phyloP scores from a whole-genome alignment of 257 asterid genomes.

The Penstemon newberryi region DNA sequence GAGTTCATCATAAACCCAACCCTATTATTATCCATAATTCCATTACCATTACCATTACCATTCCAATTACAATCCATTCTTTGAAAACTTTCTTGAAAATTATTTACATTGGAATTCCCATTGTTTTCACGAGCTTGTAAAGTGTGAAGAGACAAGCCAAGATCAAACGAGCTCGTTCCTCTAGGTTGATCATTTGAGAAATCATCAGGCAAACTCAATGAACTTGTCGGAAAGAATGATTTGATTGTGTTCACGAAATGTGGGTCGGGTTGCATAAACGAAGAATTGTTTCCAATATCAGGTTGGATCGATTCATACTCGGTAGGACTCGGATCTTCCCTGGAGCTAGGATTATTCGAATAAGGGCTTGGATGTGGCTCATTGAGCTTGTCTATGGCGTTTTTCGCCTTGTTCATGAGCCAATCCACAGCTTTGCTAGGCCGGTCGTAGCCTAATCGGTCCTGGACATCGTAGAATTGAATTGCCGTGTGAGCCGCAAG shows the following conservation, averaged over 20 bases:
- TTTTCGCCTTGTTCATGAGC: conserved; percentile 55
- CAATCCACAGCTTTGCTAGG: conserved; percentile 71
- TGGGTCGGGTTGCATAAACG: conserved; percentile 23
- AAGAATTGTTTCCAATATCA: conserved; percentile 12
- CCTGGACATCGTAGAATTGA: conserved; percentile 67
- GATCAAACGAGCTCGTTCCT: conserved; percentile 30
- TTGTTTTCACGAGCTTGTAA: conserved; percentile 23
- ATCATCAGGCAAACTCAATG: conserved; percentile 2
- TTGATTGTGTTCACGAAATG: conserved; percentile 37
- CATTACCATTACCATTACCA: not conserved
- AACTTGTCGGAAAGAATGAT: conserved; percentile 36
- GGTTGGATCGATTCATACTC: conserved; percentile 28
- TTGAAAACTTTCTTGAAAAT: conserved; percentile 35
- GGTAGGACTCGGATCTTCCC: conserved; percentile 6
- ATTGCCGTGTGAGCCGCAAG: conserved; percentile 69
- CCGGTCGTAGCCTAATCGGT: conserved; percentile 62
- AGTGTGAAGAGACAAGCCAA: conserved; percentile 53
- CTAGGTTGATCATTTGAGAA: conserved; percentile 26
- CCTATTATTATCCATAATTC: conserved; percentile 25
- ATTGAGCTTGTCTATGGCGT: conserved; percentile 47
- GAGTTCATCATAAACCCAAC: conserved; percentile 34
- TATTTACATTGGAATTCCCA: conserved; percentile 13
- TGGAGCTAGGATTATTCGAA: not conserved
- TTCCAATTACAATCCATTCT: conserved; percentile 34
- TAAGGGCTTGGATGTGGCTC: not conserved